Evolutionary conservation across 2,329 filamentous ascomycete species (phyloP), one percentile per base, ranked within the genome.

Genomic region (Tolypocladium tropicale): DNA sequence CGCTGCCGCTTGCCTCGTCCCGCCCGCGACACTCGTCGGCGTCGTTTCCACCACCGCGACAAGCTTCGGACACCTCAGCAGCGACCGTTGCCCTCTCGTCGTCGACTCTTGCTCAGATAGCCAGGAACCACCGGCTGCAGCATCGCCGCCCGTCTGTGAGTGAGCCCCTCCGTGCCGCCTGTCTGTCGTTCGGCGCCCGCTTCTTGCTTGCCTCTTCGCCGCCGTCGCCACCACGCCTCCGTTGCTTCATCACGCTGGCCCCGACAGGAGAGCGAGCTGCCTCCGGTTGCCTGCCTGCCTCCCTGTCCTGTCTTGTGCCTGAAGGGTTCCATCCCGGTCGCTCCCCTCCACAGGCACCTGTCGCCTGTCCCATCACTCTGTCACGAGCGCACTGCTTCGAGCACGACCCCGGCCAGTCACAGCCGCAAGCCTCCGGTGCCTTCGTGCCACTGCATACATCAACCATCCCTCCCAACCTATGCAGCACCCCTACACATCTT

Each of bases 371-470:
- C 49, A 49, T 52, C 54, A 46, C 37, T 32, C 34, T 43, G 54
- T 55, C 54, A 55, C 54, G 54, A 55, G 54, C 34, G n/a, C 49
- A 50, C 36, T 36, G 28, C 48, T 23, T 18, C 54, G 25, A 43
- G 43, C 36, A 43, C 25, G 30, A 49, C 23, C 43, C 41, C 34
- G 49, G 34, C 46, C 34, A 23, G 41, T 48, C 28, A 37, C 21
- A 25, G 21, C 21, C 43, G 30, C n/a, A 37, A 49, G 53, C 53
- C 43, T 49, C 46, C 28, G 46, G 46, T 49, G 52, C 52, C 34
- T 37, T 53, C 28, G 52, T 53, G 52, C 34, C 52, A 39, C 34
- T 53, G 52, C 34, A 36, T 39, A 39, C 36, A 53, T 53, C 52
- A 53, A 41, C 52, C 46, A 49, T 49, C 28, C 46, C 46, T 49